Percentiles rank a stretch among this genome's conserved stretches.
phyloP scores from a whole-genome alignment of 116 monocot species.

The Phalaenopsis hybrid region DNA sequence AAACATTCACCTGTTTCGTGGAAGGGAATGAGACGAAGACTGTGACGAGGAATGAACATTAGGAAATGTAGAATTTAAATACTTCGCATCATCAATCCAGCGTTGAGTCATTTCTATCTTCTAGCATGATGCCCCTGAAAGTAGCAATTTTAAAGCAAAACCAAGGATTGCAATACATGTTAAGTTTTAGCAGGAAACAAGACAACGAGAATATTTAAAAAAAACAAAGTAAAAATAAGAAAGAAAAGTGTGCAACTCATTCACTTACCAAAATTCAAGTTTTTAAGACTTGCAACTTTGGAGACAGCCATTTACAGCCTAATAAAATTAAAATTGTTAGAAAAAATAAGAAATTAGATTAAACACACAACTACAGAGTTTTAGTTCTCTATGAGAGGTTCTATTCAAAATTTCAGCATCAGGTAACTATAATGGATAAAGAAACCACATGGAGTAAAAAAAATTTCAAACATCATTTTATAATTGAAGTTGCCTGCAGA shows the following conservation, averaged over 20 bases:
- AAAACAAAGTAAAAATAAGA: background rate
- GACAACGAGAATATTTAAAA: background rate
- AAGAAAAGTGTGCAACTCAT: background rate
- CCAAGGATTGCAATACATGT: background rate
- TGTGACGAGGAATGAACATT: constrained; percentile 8
- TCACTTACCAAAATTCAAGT: background rate
- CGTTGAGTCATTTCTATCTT: constrained; percentile 19
- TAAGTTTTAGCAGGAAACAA: background rate
- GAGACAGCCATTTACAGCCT: background rate
- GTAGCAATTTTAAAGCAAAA: constrained; percentile 1
- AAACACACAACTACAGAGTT: background rate
- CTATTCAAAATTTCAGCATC: background rate
- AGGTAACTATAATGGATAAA: background rate
- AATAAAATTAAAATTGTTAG: background rate
- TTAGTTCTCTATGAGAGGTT: background rate
- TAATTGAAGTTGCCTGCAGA: background rate
- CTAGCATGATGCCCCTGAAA: constrained; percentile 19
- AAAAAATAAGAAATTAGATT: background rate
- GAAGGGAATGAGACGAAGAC: constrained; percentile 4
- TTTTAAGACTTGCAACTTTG: background rate
- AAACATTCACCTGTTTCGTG: constrained; percentile 8
- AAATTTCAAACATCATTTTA: background rate
- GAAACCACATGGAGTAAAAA: background rate
- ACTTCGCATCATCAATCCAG: constrained; percentile 18
- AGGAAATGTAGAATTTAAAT: constrained; percentile 13